Base-by-base conservation (phyloP, 805 yeast genomes). In the Candida hispaniensis region DNA sequence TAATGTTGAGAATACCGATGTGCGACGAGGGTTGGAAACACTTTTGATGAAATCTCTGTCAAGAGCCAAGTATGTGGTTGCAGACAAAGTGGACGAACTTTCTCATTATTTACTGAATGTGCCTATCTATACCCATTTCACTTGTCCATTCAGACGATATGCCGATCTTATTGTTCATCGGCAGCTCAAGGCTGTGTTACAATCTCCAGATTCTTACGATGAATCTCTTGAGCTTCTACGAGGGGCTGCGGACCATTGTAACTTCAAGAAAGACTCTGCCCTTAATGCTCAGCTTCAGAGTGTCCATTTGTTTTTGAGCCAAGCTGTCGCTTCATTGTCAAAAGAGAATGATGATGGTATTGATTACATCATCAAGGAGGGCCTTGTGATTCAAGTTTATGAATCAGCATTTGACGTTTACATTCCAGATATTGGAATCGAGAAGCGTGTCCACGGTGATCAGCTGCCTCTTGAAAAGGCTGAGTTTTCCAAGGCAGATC, bases 381-480 rank as follows among this genome's bases (percentile, higher is more conserved):
- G 93, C 10, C 73, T 83, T 10, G 91, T 88, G 11, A 59, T 83
- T 15, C 95, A 85, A 55, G 96, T 88, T 7, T 86, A 88, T 55
- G 97, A 91, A 58, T 81, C 94, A 1, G 82, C 97, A 2, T 91
- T 91, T 60, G 98, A 91, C 55, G 88, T 86, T 3, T 72, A 79
- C 45, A 65, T 86, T 43, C 94, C 95, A 2, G 94, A 83, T 45
- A 79, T 85, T 60, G 96, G 96, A 26, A 79, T 86, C 47, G 96
- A 86, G 54, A 86, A 86, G 58, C 69, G 96, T 50, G 95, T 86
- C 14, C 98, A 91, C 51, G 96, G 97, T 16, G 98, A 91, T 58
- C 97, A 91, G 58, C 64, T 91, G 39, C 97, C 97, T 7, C 64
- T 88, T 43, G 72, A 72, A 14, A 86, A 85, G 56, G 97, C 96